Percentiles rank a stretch among this genome's conserved stretches.
Evolutionary conservation across 176 grass and related monocot genomes (phyloP).

Genomic region (Musa acuminata): DNA sequence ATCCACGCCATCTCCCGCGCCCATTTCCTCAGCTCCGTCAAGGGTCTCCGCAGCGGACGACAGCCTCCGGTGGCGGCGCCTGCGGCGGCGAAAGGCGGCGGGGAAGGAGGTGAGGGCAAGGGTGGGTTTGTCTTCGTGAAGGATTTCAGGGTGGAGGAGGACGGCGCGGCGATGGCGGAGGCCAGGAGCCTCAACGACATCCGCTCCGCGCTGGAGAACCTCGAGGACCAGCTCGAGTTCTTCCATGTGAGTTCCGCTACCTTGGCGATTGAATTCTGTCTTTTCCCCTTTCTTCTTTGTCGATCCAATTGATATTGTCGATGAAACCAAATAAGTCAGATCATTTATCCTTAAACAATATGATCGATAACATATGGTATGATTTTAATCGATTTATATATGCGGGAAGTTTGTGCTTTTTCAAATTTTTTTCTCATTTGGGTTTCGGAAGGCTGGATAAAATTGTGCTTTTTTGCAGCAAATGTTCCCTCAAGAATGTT

Average conservation of each 20-base stretch:
- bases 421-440: too few relatives aligned
- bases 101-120: slow-evolving; percentile 46
- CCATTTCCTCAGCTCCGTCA: slow-evolving; percentile 29
- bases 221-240: slow-evolving; percentile 87
- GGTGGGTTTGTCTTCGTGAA: slow-evolving; percentile 8
- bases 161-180: slow-evolving; percentile 41
- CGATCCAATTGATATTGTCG: slow-evolving; percentile 1
- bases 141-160: slow-evolving; percentile 12
- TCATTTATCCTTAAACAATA: too few relatives aligned
- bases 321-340: neutral
- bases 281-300: slow-evolving; percentile 19
- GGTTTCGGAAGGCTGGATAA: too few relatives aligned
- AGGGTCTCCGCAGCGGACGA: neutral
- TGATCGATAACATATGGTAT: neutral
- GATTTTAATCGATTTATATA: neutral
- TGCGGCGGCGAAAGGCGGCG: slow-evolving; percentile 15
- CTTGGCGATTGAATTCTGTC: neutral
- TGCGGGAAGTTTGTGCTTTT: neutral
- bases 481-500: too few relatives aligned
- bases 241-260: slow-evolving; percentile 42
- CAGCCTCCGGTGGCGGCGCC: neutral
- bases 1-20: slow-evolving; percentile 42
- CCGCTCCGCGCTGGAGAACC: slow-evolving; percentile 71
- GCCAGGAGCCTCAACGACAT: slow-evolving; percentile 82
- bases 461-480: too few relatives aligned